Evolutionary conservation across 805 yeast species (phyloP).

Genomic region (Blastobotrys parvus): DNA sequence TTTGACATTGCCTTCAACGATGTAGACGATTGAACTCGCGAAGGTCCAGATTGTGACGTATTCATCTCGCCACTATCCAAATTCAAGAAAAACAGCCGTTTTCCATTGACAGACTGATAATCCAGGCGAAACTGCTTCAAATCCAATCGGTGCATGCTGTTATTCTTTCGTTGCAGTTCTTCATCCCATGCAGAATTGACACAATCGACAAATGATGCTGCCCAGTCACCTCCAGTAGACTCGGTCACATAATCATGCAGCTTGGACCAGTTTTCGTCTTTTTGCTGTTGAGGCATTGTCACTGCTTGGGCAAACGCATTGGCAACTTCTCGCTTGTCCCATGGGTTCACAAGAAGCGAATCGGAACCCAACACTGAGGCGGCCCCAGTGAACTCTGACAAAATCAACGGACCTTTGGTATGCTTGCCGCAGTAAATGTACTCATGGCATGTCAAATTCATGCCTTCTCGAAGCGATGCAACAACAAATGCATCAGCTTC

Average conservation of each 20-base stretch:
- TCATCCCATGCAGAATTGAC: constrained; percentile 47
- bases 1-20: not conserved
- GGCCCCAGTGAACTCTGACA: constrained; percentile 93
- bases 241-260: constrained; percentile 50
- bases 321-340: constrained; percentile 68
- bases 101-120: constrained; percentile 23
- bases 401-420: constrained; percentile 66
- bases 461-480: constrained; percentile 90
- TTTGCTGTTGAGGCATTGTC: constrained; percentile 54
- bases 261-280: constrained; percentile 50
- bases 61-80: constrained; percentile 30
- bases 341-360: constrained; percentile 75
- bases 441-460: constrained; percentile 95
- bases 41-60: not conserved
- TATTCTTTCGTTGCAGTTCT: constrained; percentile 35
- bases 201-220: constrained; percentile 43
- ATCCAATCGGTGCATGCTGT: constrained; percentile 27
- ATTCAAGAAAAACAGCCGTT: constrained; percentile 45
- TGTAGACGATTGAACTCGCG: not conserved
- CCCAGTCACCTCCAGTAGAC: constrained; percentile 75
- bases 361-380: constrained; percentile 69
- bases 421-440: constrained; percentile 54
- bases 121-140: constrained; percentile 29
- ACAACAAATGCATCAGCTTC: constrained; percentile 88
- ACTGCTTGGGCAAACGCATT: constrained; percentile 57